phyloP scores from a whole-genome alignment of 2,329 filamentous ascomycete genomes.

The Hypoxylon sp. region DNA sequence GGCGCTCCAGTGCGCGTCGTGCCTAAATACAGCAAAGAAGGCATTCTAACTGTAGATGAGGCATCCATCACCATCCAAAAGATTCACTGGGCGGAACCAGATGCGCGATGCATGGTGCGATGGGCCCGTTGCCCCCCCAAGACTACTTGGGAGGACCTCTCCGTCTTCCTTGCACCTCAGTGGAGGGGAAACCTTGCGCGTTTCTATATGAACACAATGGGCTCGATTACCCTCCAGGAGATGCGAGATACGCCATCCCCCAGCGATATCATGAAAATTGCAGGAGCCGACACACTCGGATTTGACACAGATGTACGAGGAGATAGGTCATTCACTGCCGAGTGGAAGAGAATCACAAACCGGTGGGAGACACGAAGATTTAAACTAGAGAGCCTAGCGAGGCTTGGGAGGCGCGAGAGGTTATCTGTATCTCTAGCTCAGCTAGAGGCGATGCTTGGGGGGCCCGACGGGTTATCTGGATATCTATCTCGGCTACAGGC shows the following conservation, averaged over 20 bases:
- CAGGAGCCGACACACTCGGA: not conserved
- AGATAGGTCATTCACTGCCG: too few species aligned
- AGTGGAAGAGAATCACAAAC: not conserved
- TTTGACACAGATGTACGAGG: not conserved
- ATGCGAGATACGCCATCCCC: conserved; percentile 2
- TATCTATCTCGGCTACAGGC: too few species aligned
- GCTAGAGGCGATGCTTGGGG: too few species aligned
- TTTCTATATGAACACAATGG: not conserved
- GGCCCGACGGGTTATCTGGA: too few species aligned
- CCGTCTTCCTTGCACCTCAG: not conserved
- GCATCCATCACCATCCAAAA: not conserved
- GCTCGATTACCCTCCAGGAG: not conserved
- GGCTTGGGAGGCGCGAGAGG: too few species aligned
- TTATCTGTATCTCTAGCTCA: too few species aligned
- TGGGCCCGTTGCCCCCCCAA: too few species aligned
- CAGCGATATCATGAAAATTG: not conserved
- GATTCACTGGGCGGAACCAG: conserved; percentile 19
- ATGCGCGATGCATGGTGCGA: conserved; percentile 6
- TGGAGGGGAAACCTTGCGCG: too few species aligned
- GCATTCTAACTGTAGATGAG: not conserved
- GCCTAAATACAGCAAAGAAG: conserved; percentile 22
- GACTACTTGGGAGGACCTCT: conserved; percentile 13
- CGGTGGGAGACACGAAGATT: not conserved
- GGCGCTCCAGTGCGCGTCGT: not conserved
- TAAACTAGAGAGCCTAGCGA: too few species aligned